phyloP scores from a whole-genome alignment of 208 protist genomes.

The Acanthamoeba castellanii region DNA sequence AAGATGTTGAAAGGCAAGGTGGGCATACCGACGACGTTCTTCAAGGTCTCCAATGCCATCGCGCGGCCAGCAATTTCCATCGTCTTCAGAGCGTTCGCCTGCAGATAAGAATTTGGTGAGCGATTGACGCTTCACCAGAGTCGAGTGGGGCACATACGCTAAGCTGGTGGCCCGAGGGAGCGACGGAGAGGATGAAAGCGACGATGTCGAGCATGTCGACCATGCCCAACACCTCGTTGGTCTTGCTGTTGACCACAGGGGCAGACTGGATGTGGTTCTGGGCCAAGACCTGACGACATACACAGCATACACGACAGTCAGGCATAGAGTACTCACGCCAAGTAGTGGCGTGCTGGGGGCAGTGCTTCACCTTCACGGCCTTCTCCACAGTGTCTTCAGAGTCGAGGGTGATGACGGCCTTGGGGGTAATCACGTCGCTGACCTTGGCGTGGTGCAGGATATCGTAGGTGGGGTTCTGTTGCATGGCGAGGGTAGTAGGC shows the following conservation, averaged over 20 bases:
- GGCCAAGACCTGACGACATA: background rate
- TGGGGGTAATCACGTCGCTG: conserved; percentile 45
- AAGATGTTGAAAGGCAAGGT: background rate
- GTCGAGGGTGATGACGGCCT: conserved; percentile 20
- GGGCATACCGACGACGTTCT: conserved; percentile 44
- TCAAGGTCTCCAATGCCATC: conserved; percentile 67
- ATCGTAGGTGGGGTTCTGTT: conserved; percentile 56
- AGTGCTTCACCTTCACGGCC: conserved; percentile 7
- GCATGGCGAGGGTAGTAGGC: background rate
- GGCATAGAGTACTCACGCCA: background rate
- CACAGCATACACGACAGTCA: background rate
- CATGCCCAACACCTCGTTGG: conserved; percentile 67
- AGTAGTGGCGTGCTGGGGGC: background rate
- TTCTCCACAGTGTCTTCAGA: conserved; percentile 63
- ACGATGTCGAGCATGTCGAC: conserved; percentile 75
- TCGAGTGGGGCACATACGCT: background rate
- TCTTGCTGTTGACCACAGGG: conserved; percentile 68
- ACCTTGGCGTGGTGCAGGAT: conserved; percentile 44
- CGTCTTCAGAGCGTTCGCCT: conserved; percentile 49
- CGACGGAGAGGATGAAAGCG: conserved; percentile 52
- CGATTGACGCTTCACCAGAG: background rate
- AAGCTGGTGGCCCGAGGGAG: conserved; percentile 12
- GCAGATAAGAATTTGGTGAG: background rate
- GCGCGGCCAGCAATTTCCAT: conserved; percentile 70
- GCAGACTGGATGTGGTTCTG: conserved; percentile 64